Percentiles rank a stretch among this genome's conserved stretches.
phyloP scores from a whole-genome alignment of 2,329 filamentous ascomycete genomes.

The Monilinia vaccinii-corymbosi region DNA sequence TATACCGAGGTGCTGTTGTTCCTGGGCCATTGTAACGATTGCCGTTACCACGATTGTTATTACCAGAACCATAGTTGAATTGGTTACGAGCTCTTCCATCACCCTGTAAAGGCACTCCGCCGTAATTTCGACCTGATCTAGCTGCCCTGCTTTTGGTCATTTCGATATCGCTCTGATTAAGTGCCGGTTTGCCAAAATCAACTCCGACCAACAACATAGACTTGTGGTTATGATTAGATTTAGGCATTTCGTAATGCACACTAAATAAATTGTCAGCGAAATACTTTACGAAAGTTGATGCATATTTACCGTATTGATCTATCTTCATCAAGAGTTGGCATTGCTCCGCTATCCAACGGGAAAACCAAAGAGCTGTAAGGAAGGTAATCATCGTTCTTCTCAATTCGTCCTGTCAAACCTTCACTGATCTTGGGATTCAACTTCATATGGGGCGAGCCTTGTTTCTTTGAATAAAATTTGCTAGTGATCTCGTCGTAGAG shows the following conservation, averaged over 20 bases:
- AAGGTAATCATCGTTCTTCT: conserved; percentile 75
- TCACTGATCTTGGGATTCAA: conserved; percentile 68
- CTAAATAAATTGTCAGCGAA: conserved; percentile 36
- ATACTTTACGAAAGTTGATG: not conserved
- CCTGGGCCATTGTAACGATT: conserved; percentile 7
- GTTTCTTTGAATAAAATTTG: conserved; percentile 88
- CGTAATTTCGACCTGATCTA: conserved; percentile 58
- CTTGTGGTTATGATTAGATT: conserved; percentile 66
- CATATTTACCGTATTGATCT: conserved; percentile 65
- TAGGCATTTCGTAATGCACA: conserved; percentile 78
- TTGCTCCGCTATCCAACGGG: conserved; percentile 60
- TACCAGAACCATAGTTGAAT: conserved; percentile 42
- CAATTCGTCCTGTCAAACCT: conserved; percentile 70
- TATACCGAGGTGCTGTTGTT: conserved; percentile 7
- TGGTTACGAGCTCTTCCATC: conserved; percentile 39
- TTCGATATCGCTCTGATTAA: conserved; percentile 70
- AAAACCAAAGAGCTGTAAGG: conserved; percentile 76
- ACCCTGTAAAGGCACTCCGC: conserved; percentile 52
- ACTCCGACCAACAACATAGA: conserved; percentile 88
- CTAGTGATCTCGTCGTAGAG: conserved; percentile 78
- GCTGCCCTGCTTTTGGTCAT: conserved; percentile 57
- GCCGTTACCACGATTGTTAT: conserved; percentile 16
- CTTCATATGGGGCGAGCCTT: conserved; percentile 55
- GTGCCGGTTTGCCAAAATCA: conserved; percentile 58
- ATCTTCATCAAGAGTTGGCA: conserved; percentile 77